A percentile compares a stretch with the other conserved stretches of the same genome.
These are phyloP conservation scores for Cicer judaicum DNA, from an alignment of 306 rosid genomes.

Conservation along the genomic window DNA sequence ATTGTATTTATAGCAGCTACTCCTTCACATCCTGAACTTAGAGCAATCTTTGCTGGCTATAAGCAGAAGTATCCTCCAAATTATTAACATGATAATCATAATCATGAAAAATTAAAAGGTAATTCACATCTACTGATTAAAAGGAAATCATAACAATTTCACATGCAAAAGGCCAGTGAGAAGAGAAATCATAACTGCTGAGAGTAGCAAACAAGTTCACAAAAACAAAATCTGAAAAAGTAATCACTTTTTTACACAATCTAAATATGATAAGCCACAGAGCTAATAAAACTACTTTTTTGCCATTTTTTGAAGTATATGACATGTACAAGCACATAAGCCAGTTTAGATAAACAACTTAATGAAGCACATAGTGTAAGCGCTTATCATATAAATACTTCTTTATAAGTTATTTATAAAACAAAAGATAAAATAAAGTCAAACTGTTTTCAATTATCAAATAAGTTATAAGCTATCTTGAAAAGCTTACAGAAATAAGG, in stretches of 20 bases:
- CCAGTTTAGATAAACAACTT: too few species aligned
- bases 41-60: conserved; percentile 90
- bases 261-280: not conserved
- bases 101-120: conserved; percentile 9
- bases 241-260: not conserved
- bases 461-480: too few species aligned
- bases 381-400: too few species aligned
- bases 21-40: conserved; percentile 85
- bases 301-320: not conserved
- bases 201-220: not conserved
- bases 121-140: not conserved
- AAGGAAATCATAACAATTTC: conserved; percentile 3
- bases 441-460: too few species aligned
- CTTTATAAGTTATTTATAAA: too few species aligned
- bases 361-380: too few species aligned
- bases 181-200: not conserved
- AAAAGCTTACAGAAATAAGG: too few species aligned
- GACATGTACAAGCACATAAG: not conserved
- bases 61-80: conserved; percentile 35
- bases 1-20: conserved; percentile 91
- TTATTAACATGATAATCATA: conserved; percentile 38
- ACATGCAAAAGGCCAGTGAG: not conserved
- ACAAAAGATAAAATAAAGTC: too few species aligned
- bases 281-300: too few species aligned
- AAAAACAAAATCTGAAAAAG: not conserved